These are phyloP conservation scores for Solanum bukasovii DNA, from an alignment of 257 asterid species.

Conservation along the genomic window DNA sequence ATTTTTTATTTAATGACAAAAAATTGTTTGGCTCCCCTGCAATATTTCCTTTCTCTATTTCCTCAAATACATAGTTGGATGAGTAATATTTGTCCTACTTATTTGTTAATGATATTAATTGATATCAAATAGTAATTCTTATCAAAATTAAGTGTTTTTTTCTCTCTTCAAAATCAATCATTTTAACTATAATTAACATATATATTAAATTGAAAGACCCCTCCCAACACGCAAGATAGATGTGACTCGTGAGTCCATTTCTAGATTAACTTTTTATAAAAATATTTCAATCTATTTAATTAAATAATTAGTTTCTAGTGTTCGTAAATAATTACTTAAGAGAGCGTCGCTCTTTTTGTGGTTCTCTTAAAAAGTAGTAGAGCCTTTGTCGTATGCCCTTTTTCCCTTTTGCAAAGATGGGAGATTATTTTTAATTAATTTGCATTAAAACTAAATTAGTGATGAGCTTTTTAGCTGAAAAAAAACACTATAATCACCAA, in stretches of 20 bases:
- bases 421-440: not conserved
- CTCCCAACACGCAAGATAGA: not conserved
- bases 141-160: not conserved
- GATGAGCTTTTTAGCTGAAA: not conserved
- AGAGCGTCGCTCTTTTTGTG: not conserved
- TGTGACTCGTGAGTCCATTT: not conserved
- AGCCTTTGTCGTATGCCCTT: conserved; percentile 36
- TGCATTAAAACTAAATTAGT: not conserved
- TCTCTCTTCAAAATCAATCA: not conserved
- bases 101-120: not conserved
- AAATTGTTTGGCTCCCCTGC: too few relatives aligned
- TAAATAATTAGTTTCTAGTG: not conserved
- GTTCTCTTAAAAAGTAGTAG: conserved; percentile 15
- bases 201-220: not conserved
- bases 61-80: not conserved
- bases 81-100: not conserved
- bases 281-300: not conserved
- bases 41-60: not conserved
- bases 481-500: not conserved
- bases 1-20: not conserved
- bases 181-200: too few relatives aligned
- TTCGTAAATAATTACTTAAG: not conserved
- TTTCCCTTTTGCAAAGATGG: not conserved
- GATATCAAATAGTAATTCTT: not conserved
- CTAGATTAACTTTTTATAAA: not conserved